Conservation (phyloP, 805 yeast genomes). For the Candida ortonii region DNA sequence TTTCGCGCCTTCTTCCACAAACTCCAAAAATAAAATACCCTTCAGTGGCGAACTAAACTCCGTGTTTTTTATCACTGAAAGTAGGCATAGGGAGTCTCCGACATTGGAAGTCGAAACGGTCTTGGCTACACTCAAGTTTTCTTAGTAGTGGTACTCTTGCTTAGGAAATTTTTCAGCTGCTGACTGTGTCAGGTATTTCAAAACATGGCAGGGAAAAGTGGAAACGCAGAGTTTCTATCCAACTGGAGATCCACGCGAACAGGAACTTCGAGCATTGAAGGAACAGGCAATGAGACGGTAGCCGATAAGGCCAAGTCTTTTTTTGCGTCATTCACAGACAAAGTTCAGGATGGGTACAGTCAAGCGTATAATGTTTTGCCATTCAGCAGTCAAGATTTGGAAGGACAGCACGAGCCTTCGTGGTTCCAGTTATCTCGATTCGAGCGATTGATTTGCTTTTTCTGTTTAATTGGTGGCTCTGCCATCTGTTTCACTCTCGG, state of each 20-base stretch:
- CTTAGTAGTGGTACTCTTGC: no score
- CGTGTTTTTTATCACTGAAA: no score
- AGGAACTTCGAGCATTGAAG: slow-evolving; percentile 8
- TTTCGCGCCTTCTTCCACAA: no score
- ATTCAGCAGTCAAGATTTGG: slow-evolving; percentile 50
- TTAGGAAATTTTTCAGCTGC: no score
- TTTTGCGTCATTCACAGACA: slow-evolving; percentile 22
- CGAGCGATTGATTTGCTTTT: slow-evolving; percentile 77
- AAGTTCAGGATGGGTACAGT: slow-evolving; percentile 35
- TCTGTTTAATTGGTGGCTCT: slow-evolving; percentile 72
- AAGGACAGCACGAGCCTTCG: slow-evolving; percentile 56
- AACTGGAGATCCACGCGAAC: slow-evolving; percentile 28
- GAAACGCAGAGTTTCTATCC: slow-evolving; percentile 26
- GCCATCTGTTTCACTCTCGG: slow-evolving; percentile 79
- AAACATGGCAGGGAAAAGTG: slow-evolving; percentile 16
- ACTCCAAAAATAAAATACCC: no score
- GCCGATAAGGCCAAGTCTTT: slow-evolving; percentile 20
- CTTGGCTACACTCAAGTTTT: no score
- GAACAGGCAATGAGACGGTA: slow-evolving; percentile 12
- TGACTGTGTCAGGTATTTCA: no score
- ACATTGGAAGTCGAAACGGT: no score
- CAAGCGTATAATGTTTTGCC: slow-evolving; percentile 68
- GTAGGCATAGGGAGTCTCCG: no score
- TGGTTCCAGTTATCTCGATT: slow-evolving; percentile 77
- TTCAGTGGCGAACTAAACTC: no score